Percentiles rank a stretch among this genome's conserved stretches.
phyloP scores from a whole-genome alignment of 192 early-diverging fungal genomes.

The Spizellomyces punctatus region DNA sequence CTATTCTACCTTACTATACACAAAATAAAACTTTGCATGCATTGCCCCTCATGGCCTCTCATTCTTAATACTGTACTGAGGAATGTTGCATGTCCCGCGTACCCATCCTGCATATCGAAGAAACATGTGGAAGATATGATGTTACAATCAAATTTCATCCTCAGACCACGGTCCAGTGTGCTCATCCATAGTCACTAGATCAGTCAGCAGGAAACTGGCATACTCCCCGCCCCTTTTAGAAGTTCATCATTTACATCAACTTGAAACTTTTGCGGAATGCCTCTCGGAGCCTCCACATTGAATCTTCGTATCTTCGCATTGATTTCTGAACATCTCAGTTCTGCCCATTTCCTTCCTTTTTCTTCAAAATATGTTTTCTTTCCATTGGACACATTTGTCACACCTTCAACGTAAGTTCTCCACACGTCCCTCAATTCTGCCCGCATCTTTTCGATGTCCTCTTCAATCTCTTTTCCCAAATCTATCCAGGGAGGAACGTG shows the following conservation, averaged over 20 bases:
- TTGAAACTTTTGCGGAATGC: slow-evolving; percentile 13
- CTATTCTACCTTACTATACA: neutral
- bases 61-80: too few relatives aligned
- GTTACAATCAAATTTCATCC: too few relatives aligned
- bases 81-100: too few relatives aligned
- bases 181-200: too few relatives aligned
- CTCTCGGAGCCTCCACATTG: slow-evolving; percentile 12
- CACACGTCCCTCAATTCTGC: slow-evolving; percentile 33
- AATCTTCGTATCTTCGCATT: slow-evolving; percentile 23
- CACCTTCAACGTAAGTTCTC: neutral
- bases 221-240: too few relatives aligned
- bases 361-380: slow-evolving; percentile 19
- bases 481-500: slow-evolving; percentile 40
- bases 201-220: too few relatives aligned
- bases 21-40: neutral
- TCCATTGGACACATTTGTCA: neutral
- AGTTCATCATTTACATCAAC: slow-evolving; percentile 1
- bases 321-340: slow-evolving; percentile 23
- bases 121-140: too few relatives aligned
- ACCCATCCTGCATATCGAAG: too few relatives aligned
- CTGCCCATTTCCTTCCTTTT: slow-evolving; percentile 27
- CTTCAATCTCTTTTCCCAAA: slow-evolving; percentile 36
- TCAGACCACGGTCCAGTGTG: too few relatives aligned
- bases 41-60: too few relatives aligned
- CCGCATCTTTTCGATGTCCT: slow-evolving; percentile 33